Evolutionary conservation across 768 basidiomycete species (phyloP).

Genomic region (Candolleomyces eurysporus): DNA sequence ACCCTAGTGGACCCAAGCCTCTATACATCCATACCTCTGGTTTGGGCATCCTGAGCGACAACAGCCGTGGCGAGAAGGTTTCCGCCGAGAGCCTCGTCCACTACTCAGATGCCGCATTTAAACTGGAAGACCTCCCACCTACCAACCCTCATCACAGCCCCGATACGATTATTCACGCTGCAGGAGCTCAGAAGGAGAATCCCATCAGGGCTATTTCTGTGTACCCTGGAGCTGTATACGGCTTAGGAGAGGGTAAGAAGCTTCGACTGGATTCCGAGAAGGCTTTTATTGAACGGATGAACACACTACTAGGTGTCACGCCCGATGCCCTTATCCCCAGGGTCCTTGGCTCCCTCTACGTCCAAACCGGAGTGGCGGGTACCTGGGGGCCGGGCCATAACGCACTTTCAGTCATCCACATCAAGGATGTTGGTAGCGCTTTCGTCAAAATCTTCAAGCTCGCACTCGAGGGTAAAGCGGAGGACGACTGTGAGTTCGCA

Average conservation of each 20-base stretch:
- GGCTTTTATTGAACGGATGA: neutral
- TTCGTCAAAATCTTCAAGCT: constrained; percentile 35
- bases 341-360: constrained; percentile 14
- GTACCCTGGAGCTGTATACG: constrained; percentile 42
- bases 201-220: constrained; percentile 44
- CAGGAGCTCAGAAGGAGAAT: constrained; percentile 36
- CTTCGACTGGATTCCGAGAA: neutral
- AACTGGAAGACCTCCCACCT: constrained; percentile 23
- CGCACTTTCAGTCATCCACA: constrained; percentile 35
- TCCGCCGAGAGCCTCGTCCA: constrained; percentile 24
- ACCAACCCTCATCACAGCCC: constrained; percentile 19
- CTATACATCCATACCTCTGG: constrained; percentile 46
- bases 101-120: constrained; percentile 38
- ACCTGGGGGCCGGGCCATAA: constrained; percentile 44
- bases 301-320: neutral
- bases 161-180: constrained; percentile 34
- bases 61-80: constrained; percentile 36
- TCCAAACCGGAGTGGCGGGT: constrained; percentile 32
- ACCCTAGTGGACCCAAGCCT: constrained; percentile 31
- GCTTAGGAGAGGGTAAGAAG: constrained; percentile 34
- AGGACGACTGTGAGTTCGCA: constrained; percentile 35
- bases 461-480: constrained; percentile 38
- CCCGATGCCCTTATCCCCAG: neutral
- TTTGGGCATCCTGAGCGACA: constrained; percentile 37
- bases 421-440: constrained; percentile 37